phyloP scores from a whole-genome alignment of 495 filamentous ascomycete species.

The Talaromyces thailandensis region DNA sequence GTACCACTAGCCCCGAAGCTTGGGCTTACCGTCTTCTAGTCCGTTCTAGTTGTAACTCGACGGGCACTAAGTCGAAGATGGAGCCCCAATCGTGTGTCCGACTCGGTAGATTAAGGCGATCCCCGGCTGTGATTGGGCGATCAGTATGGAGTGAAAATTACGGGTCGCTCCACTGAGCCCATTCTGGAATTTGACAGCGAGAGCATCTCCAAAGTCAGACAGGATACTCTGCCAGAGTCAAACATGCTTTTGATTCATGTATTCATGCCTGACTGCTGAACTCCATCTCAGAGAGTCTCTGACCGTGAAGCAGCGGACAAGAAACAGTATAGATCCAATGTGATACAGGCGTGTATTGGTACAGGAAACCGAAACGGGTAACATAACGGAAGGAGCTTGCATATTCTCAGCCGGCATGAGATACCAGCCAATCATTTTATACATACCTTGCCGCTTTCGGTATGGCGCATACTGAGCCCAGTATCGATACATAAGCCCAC shows the following conservation, averaged over 20 bases:
- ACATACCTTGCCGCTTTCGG: not conserved
- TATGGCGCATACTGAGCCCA: not conserved
- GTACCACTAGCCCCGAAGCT: conserved; percentile 1
- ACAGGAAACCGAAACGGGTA: not conserved
- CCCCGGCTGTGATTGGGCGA: not conserved
- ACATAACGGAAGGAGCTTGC: not conserved
- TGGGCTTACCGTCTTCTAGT: not conserved
- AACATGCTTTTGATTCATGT: not conserved
- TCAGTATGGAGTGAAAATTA: not conserved
- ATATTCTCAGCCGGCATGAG: conserved; percentile 11
- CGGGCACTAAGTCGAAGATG: not conserved
- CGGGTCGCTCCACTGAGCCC: not conserved
- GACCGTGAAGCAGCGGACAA: not conserved
- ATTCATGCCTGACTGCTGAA: not conserved
- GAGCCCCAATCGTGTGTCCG: not conserved
- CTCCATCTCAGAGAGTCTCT: not conserved
- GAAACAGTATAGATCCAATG: not conserved
- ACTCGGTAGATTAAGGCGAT: not conserved
- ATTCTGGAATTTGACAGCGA: not conserved
- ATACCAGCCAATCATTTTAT: conserved; percentile 20
- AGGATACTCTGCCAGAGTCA: not conserved
- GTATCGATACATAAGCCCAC: not conserved
- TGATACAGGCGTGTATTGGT: not conserved
- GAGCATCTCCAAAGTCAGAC: not conserved
- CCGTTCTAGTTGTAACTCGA: not conserved